phyloP scores from a whole-genome alignment of 2,329 filamentous ascomycete species.

The Trichophyton benhamiae region DNA sequence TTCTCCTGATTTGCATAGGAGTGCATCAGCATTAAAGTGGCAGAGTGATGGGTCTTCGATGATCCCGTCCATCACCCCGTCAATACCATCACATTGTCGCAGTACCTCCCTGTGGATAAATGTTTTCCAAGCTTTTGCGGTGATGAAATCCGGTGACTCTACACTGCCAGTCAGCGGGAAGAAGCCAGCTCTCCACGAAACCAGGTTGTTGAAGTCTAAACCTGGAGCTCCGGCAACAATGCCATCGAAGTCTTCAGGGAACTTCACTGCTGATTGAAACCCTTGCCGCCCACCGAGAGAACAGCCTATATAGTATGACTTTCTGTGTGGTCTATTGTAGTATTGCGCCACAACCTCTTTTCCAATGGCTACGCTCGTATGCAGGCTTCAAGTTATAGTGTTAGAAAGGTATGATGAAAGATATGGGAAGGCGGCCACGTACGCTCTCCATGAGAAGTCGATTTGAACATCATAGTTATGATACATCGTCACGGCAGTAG shows the following conservation, averaged over 20 bases:
- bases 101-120: background rate
- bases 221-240: background rate
- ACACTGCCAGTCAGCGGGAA: background rate
- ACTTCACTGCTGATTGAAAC: background rate
- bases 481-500: slow-evolving; percentile 29
- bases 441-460: slow-evolving; percentile 23
- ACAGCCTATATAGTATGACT: slow-evolving; percentile 5
- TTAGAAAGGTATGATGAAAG: background rate
- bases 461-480: slow-evolving; percentile 30
- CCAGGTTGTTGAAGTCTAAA: background rate
- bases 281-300: slow-evolving; percentile 2
- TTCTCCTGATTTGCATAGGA: background rate
- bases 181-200: background rate
- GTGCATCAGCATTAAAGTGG: background rate
- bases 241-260: slow-evolving; percentile 1
- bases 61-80: background rate
- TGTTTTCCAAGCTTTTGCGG: background rate
- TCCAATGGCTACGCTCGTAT: background rate
- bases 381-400: background rate
- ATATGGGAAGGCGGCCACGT: background rate
- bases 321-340: background rate
- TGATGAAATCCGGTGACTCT: background rate
- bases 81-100: background rate
- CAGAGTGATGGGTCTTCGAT: background rate
- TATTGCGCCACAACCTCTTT: background rate